These are phyloP conservation scores for Begonia fuchsioides DNA, from an alignment of 306 rosid species.

Conservation along the genomic window DNA sequence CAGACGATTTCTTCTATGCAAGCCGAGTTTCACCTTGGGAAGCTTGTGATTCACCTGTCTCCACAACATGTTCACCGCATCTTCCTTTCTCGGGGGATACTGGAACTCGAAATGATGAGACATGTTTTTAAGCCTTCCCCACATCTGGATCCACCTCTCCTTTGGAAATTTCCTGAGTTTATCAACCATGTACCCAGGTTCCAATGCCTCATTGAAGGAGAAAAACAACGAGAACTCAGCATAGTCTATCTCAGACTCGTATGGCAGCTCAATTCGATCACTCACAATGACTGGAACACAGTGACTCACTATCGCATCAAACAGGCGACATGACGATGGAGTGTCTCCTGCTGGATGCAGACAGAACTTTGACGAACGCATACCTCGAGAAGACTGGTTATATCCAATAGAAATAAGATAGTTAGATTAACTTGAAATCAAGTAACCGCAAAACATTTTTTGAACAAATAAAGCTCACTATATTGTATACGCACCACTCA, in stretches of 20 bases:
- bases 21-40: slow-evolving; percentile 51
- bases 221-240: slow-evolving; percentile 62
- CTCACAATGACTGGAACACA: slow-evolving; percentile 93
- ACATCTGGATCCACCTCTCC: slow-evolving; percentile 82
- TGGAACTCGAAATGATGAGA: slow-evolving; percentile 80
- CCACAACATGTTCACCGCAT: slow-evolving; percentile 90
- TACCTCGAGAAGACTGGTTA: slow-evolving; percentile 68
- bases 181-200: slow-evolving; percentile 64
- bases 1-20: slow-evolving; percentile 65
- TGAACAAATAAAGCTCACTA: too few relatives aligned
- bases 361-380: slow-evolving; percentile 90
- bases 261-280: slow-evolving; percentile 95
- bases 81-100: slow-evolving; percentile 68
- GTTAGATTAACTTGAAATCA: slow-evolving; percentile 4
- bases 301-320: slow-evolving; percentile 95
- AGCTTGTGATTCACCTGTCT: slow-evolving; percentile 87
- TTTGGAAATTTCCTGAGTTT: slow-evolving; percentile 61
- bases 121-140: slow-evolving; percentile 55
- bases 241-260: slow-evolving; percentile 89
- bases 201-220: slow-evolving; percentile 76
- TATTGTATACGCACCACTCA: too few relatives aligned
- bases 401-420: slow-evolving; percentile 9
- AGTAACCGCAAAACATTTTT: not conserved
- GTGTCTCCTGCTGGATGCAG: slow-evolving; percentile 96
- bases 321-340: slow-evolving; percentile 93